These are phyloP conservation scores for Fusarium temperatum DNA, from an alignment of 2,329 filamentous ascomycete genomes.

Conservation along the genomic window DNA sequence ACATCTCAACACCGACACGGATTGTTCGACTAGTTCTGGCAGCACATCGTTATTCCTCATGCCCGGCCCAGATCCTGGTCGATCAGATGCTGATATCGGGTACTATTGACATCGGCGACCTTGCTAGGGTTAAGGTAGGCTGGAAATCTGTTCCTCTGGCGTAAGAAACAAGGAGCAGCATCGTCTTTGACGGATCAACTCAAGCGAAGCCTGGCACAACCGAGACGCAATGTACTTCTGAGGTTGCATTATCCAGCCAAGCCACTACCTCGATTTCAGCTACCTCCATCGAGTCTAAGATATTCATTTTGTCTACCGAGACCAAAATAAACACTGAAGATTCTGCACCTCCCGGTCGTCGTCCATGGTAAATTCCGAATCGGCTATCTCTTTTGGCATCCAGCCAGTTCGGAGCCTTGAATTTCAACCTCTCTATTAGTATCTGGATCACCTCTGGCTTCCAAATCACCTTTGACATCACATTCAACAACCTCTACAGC, in stretches of 20 bases:
- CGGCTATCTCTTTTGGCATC: no score
- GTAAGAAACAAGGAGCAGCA: accelerated
- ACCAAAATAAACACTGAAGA: neutral
- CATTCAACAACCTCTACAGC: neutral
- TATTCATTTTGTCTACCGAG: neutral
- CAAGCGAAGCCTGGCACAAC: neutral
- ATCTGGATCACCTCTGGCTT: neutral
- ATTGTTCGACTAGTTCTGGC: no score
- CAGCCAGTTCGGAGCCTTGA: neutral
- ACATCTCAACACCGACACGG: no score
- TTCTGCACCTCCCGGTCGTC: no score
- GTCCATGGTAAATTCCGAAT: neutral
- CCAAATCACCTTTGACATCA: neutral
- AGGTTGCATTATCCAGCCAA: neutral
- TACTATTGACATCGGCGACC: neutral
- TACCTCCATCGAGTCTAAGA: neutral
- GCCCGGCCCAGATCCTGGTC: neutral
- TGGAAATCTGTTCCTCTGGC: no score
- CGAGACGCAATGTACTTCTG: neutral
- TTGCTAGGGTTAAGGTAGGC: neutral
- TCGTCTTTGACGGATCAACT: neutral
- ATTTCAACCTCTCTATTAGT: neutral
- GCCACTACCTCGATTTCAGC: neutral
- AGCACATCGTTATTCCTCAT: no score
- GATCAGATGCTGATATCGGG: neutral